These are phyloP conservation scores for Brassica incana DNA, from an alignment of 345 rosid genomes.

Conservation along the genomic window DNA sequence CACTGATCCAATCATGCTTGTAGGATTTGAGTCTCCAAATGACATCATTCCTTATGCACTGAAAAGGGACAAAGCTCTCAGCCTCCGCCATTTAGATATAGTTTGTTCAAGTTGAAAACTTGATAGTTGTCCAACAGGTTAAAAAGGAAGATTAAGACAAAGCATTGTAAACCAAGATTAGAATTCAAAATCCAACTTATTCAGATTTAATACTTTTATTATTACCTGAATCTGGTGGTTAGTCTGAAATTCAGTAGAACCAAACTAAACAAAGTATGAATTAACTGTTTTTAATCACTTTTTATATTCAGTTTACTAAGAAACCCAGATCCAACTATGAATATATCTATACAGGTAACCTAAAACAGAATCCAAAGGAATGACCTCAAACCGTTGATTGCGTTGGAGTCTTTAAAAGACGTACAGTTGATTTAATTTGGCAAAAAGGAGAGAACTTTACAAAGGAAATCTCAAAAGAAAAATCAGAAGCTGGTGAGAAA, in stretches of 20 bases:
- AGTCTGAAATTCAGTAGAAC: background rate
- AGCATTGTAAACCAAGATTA: background rate
- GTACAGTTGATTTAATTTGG: slow-evolving; percentile 36
- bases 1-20: slow-evolving; percentile 91
- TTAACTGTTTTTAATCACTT: background rate
- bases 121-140: too few relatives aligned
- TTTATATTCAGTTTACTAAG: background rate
- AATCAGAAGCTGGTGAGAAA: slow-evolving; percentile 15
- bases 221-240: background rate
- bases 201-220: background rate
- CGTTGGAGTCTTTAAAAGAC: background rate
- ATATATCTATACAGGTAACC: slow-evolving; percentile 25
- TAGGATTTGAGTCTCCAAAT: slow-evolving; percentile 74
- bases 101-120: background rate
- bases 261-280: background rate
- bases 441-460: slow-evolving; percentile 30
- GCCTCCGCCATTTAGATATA: slow-evolving; percentile 49
- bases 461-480: slow-evolving; percentile 29
- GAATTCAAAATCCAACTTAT: background rate
- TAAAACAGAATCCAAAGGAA: background rate
- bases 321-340: slow-evolving; percentile 40
- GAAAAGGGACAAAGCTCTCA: slow-evolving; percentile 29
- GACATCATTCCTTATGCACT: slow-evolving; percentile 79
- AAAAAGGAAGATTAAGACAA: too few relatives aligned
- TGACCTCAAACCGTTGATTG: background rate